Evolutionary conservation across 495 filamentous ascomycete species (phyloP), one percentile per base, ranked within the genome.

Genomic region (Penicillium taxi): DNA sequence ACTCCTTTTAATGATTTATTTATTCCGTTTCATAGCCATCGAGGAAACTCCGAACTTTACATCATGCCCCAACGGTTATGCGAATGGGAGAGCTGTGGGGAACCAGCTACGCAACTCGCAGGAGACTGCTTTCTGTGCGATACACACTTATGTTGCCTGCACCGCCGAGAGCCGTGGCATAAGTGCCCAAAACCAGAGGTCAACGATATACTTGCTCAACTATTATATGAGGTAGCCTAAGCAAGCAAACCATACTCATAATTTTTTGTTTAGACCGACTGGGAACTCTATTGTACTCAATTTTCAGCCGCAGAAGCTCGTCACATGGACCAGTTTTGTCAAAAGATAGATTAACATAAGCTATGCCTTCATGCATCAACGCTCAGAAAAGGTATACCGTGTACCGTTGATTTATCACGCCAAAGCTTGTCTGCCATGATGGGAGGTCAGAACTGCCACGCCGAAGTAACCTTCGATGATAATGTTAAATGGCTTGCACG

Each of bases 371-470:
- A 13, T 15, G 35, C 26, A 11, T 38, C 26, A 3, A 30, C 22
- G 11, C 35, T 38, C 9, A 11, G 35, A 29, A 9, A 23, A 15
- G 26, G 26, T 14, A 38, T 38, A 5, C 3, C 26, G n/a, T 38
- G 26, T 13, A 30, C 35, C 12, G 26, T 38, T 9, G 35, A 38
- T 2, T 9, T 38, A 5, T 38, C 26, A 11, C 18, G 25, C 2
- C 13, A 16, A 23, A 20, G 28, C 2, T 26, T 39, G 28, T 18
- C 36, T 23, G 19, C 20, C 11, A 39, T 39, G 18, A 35, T 30
- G 14, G 25, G 31, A 6, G 28, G 28, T 25, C 31, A 35, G 24
- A 57, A 59, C 32, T 48, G 24, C 21, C 46, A 50, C 17, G 19
- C 35, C 5, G 44, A 50, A 12, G 18, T 47, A 6, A 17, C n/a